Evolutionary conservation across 495 filamentous ascomycete genomes (phyloP), one percentile per base, ranked within the genome.

Genomic region (Astrothelium macrocarpum): DNA sequence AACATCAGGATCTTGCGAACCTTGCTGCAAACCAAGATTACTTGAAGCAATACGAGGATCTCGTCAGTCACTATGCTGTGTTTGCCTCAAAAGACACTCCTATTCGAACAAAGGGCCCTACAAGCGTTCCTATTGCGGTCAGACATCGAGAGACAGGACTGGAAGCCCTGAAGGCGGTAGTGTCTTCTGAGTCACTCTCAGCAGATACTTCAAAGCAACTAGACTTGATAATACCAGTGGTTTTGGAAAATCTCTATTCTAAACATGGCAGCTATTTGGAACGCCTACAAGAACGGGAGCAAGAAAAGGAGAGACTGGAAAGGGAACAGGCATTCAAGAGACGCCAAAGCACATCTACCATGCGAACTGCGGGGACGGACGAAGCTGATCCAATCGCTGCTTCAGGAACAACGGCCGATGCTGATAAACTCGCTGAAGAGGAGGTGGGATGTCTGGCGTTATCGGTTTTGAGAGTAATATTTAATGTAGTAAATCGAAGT

Each of bases 341-440:
- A 64, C 82, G 91, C 62, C 85, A 86, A 69, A 96, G 91, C 78
- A 80, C 87, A 32, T 84, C 87, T 34, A 94, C 91, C 0, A 86
- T 91, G 12, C 80, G 82, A 62, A 93, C 88, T 46, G 83, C 80
- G 1, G 77, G 73, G 14, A 82, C 83, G 34, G 86, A 88, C 20
- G 75, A 77, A 32, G 74, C 79, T 16, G 88, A 90, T 70, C 85
- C 89, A 2, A 81, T 84, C 59, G 80, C 86, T 36, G 84, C 91
- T 25, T 84, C 86, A 10, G 87, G 84, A 53, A 87, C 87, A 7
- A 85, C 88, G 12, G 89, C 85, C 32, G 90, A 95, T 72, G 89
- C 87, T 39, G 92, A 97, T 75, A 87, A 85, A 70, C 74, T 90
- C 62, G 90, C 89, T 0, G 91, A 96, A 73, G 85, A 95, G 77